Evolutionary conservation across 129 eudicot species (phyloP), one percentile per base, ranked within the genome.

Genomic region (Arctium minus): DNA sequence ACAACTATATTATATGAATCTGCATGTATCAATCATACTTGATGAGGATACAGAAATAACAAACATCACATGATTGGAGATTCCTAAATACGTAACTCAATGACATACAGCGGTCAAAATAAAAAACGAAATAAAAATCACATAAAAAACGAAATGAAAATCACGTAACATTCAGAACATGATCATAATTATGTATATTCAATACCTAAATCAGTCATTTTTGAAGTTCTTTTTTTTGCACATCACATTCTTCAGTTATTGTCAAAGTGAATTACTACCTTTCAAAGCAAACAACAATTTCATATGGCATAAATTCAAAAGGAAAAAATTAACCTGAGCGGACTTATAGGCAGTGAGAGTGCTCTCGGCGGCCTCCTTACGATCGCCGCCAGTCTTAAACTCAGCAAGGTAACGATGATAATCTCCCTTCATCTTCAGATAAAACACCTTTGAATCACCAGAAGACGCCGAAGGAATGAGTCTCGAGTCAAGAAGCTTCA

Each of bases 291-390:
- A 62, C 27, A 72, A 72, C 56, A 53, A 53, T n/a, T 17, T 5
- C 68, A 60, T 17, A 60, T 60, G 2, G 9, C 68, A 73, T 67
- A 40, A 46, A 44, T 29, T 73, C 33, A 64, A 83, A 68, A 42
- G 4, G 42, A 32, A 67, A 42, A 80, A 77, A 0, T 62, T 18
- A 35, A 90, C 94, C 92, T 90, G 92, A 69, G 94, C 94, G 17
- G 94, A 89, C 76, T 90, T 90, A 77, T 90, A 90, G 15, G 94
- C 92, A 4, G 83, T 88, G 74, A 90, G 92, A 67, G 94, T 90
- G 60, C 89, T 88, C 83, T 90, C 94, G 27, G 94, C 94, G 32
- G 92, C 92, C 80, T 90, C 94, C 76, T 90, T 90, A 39, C 94
- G 80, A n/a, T 90, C 86, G 46, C 83, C 90, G 12, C 85, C 92